Conservation (phyloP, 805 yeast species). For the Jamesozyma hellenica region DNA sequence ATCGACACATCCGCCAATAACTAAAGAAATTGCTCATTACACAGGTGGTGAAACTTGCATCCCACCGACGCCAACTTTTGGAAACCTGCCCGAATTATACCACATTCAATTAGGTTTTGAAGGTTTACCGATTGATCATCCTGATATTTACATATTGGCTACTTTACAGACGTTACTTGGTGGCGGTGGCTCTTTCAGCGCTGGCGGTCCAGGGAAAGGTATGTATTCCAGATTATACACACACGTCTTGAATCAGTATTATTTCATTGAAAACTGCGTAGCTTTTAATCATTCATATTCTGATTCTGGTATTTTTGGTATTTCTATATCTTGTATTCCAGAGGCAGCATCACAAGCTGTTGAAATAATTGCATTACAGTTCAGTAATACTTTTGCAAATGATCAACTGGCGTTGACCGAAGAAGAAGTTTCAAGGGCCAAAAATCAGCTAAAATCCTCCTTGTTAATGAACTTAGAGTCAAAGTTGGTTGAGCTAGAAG, state of each 20-base stretch:
- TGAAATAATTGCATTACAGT: constrained; percentile 63
- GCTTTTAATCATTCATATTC: constrained; percentile 84
- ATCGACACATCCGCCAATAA: constrained; percentile 18
- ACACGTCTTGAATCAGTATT: constrained; percentile 80
- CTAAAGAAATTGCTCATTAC: constrained; percentile 37
- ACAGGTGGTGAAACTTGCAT: constrained; percentile 50
- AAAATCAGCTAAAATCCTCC: constrained; percentile 81
- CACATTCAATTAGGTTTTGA: constrained; percentile 84
- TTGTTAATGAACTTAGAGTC: constrained; percentile 88
- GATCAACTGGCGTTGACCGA: constrained; percentile 56
- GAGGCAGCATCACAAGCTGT: constrained; percentile 78
- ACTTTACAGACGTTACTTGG: constrained; percentile 83
- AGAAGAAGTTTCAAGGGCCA: constrained; percentile 77
- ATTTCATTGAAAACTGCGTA: constrained; percentile 79
- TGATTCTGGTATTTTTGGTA: constrained; percentile 86
- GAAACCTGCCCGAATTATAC: constrained; percentile 66
- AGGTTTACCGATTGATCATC: constrained; percentile 71
- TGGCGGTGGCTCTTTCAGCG: constrained; percentile 95
- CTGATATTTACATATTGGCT: constrained; percentile 85
- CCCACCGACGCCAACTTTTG: constrained; percentile 46
- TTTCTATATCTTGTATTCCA: constrained; percentile 75
- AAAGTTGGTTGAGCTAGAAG: constrained; percentile 88
- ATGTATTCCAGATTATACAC: constrained; percentile 94
- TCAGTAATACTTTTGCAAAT: constrained; percentile 39
- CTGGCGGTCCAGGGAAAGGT: constrained; percentile 99